Evolutionary conservation across 768 basidiomycete species (phyloP), one percentile per base, ranked within the genome.

Genomic region (Calocybe cyanea): DNA sequence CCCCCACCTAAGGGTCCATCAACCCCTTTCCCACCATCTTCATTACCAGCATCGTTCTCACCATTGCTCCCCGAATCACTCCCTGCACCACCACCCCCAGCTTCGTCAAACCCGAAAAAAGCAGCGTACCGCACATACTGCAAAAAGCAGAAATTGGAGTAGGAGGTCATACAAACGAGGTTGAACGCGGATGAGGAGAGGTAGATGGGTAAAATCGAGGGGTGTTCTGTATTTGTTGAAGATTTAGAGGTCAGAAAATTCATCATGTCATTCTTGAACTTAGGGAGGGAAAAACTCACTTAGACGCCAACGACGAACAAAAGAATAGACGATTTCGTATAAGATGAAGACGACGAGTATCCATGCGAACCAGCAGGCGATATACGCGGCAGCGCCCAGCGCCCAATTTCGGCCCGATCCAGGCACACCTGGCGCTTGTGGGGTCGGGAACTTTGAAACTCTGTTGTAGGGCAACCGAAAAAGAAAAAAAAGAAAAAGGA

Each of bases 91-190:
- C n/a, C n/a, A n/a, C n/a, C n/a, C 25, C 25, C 25, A 28, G 25
- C 11, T 11, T 28, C 25, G 25, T 11, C 25, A 28, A n/a, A n/a
- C 25, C 70, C 67, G 24, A 71, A 63, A 59, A 86, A 85, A 25
- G 90, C 86, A 20, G 83, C 78, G 50, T 71, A 70, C 33, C 91
- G 85, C 52, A 93, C 72, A 63, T 92, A 78, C 48, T 83, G 80
- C 54, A 93, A 70, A 71, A 92, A 92, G 64, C 83, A 85, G 63
- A 91, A 93, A 65, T 83, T 82, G 42, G 79, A 77, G 67, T 85
- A 93, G 13, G 88, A 92, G 1, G 82, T 76, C 70, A 94, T 78
- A 30, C 80, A 78, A 23, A 79, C 85, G 44, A 85, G 71, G 56
- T 79, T 86, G 70, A 81, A 86, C 5, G 81, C 89, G 13, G 90